phyloP scores from a whole-genome alignment of 1,284 basidiomycete genomes.

The Phylloporus sp. region DNA sequence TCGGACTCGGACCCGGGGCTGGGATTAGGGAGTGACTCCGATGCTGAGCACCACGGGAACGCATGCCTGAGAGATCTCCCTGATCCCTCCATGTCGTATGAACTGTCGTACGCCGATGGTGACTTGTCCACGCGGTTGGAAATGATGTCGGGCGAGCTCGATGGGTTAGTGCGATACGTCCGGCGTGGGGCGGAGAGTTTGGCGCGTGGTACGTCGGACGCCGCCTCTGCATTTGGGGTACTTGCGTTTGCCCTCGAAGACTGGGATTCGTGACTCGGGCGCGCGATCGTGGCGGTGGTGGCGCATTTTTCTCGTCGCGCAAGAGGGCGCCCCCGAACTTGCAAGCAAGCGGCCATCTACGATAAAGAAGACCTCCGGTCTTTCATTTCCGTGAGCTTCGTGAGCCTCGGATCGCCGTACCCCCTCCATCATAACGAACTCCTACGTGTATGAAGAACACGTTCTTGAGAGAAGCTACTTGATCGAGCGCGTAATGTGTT shows the following conservation, averaged over 20 bases:
- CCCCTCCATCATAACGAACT: too few relatives aligned
- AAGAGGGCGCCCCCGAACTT: too few relatives aligned
- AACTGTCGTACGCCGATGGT: constrained; percentile 38
- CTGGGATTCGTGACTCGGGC: constrained; percentile 71
- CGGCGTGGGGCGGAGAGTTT: constrained; percentile 68
- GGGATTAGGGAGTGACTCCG: constrained; percentile 42
- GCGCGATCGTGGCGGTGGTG: too few relatives aligned
- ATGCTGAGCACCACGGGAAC: too few relatives aligned
- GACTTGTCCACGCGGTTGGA: constrained; percentile 55
- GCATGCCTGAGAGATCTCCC: too few relatives aligned
- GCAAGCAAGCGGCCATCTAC: too few relatives aligned
- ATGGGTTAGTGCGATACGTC: constrained; percentile 70
- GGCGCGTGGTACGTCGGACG: constrained; percentile 56
- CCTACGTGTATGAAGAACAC: too few relatives aligned
- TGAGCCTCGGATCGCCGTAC: too few relatives aligned
- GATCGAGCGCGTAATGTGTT: too few relatives aligned
- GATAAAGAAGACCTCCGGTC: too few relatives aligned
- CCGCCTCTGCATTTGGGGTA: constrained; percentile 67
- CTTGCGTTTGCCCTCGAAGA: constrained; percentile 81
- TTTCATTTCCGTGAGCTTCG: too few relatives aligned
- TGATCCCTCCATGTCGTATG: constrained; percentile 51
- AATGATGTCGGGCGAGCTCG: constrained; percentile 68
- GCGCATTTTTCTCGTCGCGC: not conserved
- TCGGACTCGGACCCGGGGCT: constrained; percentile 51
- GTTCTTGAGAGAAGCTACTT: too few relatives aligned